These are phyloP conservation scores for Lasiosphaeria ovina DNA, from an alignment of 495 filamentous ascomycete genomes.

Conservation along the genomic window DNA sequence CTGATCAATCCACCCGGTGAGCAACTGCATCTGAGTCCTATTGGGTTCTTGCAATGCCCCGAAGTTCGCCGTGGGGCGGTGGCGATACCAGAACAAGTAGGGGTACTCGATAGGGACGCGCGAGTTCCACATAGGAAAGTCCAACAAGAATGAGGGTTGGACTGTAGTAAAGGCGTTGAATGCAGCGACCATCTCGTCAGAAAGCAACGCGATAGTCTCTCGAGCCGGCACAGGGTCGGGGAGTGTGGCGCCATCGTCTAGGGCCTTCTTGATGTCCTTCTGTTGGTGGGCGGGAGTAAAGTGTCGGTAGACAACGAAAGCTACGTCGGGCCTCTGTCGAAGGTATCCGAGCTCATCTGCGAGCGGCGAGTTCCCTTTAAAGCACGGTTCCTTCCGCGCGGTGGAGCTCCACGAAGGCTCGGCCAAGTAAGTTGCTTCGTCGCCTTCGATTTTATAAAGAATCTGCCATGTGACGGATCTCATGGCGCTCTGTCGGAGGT, in stretches of 20 bases:
- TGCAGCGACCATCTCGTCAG: background rate
- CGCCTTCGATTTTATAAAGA: background rate
- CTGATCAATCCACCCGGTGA: background rate
- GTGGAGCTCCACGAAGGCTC: background rate
- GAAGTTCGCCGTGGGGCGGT: background rate
- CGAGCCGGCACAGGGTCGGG: background rate
- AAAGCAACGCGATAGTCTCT: background rate
- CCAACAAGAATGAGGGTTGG: background rate
- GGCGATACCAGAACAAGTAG: background rate
- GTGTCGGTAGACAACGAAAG: background rate
- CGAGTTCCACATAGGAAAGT: background rate
- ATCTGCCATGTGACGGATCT: background rate
- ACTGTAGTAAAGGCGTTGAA: background rate
- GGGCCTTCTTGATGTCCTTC: background rate
- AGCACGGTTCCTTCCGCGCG: background rate
- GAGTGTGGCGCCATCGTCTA: background rate
- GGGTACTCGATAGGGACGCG: background rate
- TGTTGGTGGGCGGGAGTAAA: background rate
- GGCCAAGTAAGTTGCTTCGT: background rate
- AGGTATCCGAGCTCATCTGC: conserved; percentile 1
- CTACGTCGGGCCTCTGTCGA: background rate
- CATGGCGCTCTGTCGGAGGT: background rate
- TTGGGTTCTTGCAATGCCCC: background rate
- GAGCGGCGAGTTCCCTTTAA: background rate
- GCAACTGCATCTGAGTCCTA: background rate